Base-by-base conservation (phyloP, 78 protist species). In the Mantamonas sphyraenae region DNA sequence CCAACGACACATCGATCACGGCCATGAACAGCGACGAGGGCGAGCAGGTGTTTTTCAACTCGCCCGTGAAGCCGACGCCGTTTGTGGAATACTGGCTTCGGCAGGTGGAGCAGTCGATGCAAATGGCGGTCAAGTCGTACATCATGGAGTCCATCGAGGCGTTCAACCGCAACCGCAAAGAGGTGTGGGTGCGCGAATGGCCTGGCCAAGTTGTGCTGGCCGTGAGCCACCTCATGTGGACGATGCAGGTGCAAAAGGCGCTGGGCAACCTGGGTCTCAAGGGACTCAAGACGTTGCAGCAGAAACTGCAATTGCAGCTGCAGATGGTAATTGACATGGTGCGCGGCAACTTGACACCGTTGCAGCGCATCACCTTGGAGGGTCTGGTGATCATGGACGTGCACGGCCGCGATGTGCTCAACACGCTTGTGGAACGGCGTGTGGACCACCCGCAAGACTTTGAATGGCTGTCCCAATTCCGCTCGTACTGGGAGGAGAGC, bases 341-440 rank as follows among this genome's bases (percentile, higher is more conserved):
- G 55, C 77, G 86, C 2, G 79, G 82, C 14, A 0, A 47, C 17
- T 80, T 84, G 14, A 4, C 82, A 10, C 4, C 10, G 38, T 47
- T 64, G 64, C n/a, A 51, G 24, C 76, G 84, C 33, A 26, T 37
- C 10, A 79, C 84, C 7, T 66, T 90, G 31, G 77, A 80, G 12
- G 88, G 89, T 3, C 76, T 90, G 8, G 74, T 85, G 63, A 68
- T 73, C 28, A 33, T 90, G 33, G 91, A 85, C 42, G 95, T 90
- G 12, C 95, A 90, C 73, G 76, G 76, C 0, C 55, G 83, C 31
- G 95, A 90, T 30, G 88, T 90, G 31, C 33, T 81, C 20, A 33
- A 17, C 9, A 3, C 39, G 33, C 62, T 90, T 68, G 79, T 35
- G 7, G 37, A 19, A 19, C 28, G 22, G 30, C 5, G 56, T 17